These are phyloP conservation scores for Nicotiana knightiana DNA, from an alignment of 257 asterid species.

Conservation along the genomic window DNA sequence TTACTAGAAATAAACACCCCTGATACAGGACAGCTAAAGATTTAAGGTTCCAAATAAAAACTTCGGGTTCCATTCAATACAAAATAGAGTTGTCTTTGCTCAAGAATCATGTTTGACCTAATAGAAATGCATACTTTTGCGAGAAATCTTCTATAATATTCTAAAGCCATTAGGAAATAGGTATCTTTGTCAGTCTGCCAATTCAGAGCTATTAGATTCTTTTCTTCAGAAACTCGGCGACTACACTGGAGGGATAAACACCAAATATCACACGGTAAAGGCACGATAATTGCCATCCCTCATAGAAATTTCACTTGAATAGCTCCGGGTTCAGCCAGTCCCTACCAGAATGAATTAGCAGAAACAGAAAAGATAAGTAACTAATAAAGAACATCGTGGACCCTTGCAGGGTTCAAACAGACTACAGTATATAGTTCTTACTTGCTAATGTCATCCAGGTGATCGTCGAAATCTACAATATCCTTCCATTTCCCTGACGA, in stretches of 20 bases:
- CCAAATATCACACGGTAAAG: neutral
- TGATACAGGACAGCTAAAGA: neutral
- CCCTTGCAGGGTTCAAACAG: neutral
- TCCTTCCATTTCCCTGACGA: slow-evolving; percentile 82
- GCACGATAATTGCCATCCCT: neutral
- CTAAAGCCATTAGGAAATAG: neutral
- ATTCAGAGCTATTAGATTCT: neutral
- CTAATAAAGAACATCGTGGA: neutral
- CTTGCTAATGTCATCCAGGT: slow-evolving; percentile 93
- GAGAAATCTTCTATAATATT: neutral
- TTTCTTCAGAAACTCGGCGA: neutral
- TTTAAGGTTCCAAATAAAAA: neutral
- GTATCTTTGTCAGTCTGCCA: neutral
- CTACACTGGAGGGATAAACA: neutral
- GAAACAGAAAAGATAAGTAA: neutral
- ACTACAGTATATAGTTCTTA: slow-evolving; percentile 24
- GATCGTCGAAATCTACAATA: slow-evolving; percentile 81
- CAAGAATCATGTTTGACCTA: neutral
- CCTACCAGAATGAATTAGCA: slow-evolving; percentile 32
- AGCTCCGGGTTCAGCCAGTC: slow-evolving; percentile 74
- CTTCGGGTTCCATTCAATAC: neutral
- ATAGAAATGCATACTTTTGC: neutral
- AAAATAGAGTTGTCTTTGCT: neutral
- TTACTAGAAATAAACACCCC: neutral
- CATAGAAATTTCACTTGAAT: slow-evolving; percentile 36